These are phyloP conservation scores for Botrytis galanthina DNA, from an alignment of 2,329 filamentous ascomycete genomes.

Conservation along the genomic window DNA sequence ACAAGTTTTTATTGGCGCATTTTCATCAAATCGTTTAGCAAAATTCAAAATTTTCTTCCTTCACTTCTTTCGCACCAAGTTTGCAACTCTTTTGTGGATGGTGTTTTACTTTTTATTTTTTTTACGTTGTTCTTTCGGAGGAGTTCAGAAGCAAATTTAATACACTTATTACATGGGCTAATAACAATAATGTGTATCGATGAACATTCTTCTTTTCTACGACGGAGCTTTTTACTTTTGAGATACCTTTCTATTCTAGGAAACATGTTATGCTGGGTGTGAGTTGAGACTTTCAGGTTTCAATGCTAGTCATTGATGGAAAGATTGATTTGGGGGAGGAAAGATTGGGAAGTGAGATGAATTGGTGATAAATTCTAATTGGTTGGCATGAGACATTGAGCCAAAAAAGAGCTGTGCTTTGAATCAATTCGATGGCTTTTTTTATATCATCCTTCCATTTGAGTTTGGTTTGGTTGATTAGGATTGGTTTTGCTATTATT, in stretches of 20 bases:
- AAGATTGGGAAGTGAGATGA: neutral
- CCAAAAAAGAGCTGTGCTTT: slow-evolving; percentile 6
- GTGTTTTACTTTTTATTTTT: neutral
- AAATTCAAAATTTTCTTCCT: slow-evolving; percentile 13
- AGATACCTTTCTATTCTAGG: slow-evolving; percentile 8
- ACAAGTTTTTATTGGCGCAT: slow-evolving; percentile 20
- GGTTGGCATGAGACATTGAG: neutral
- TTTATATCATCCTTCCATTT: neutral
- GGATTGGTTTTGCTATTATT: slow-evolving; percentile 4
- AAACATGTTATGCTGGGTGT: neutral
- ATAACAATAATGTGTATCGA: slow-evolving; percentile 23
- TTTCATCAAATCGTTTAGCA: slow-evolving; percentile 4
- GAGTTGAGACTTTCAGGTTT: slow-evolving; percentile 4
- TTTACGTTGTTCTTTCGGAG: slow-evolving; percentile 18
- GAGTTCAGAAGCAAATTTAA: slow-evolving; percentile 15
- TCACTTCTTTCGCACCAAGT: slow-evolving; percentile 12
- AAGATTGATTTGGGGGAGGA: neutral
- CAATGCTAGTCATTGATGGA: slow-evolving; percentile 16
- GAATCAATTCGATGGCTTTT: neutral
- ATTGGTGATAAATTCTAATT: neutral
- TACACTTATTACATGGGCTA: slow-evolving; percentile 14
- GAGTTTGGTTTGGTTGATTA: neutral
- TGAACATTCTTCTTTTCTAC: slow-evolving; percentile 10
- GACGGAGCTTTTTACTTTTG: slow-evolving; percentile 3
- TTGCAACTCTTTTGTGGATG: slow-evolving; percentile 1